Evolutionary conservation across 768 basidiomycete genomes (phyloP).

Genomic region (Tulasnella sp.): DNA sequence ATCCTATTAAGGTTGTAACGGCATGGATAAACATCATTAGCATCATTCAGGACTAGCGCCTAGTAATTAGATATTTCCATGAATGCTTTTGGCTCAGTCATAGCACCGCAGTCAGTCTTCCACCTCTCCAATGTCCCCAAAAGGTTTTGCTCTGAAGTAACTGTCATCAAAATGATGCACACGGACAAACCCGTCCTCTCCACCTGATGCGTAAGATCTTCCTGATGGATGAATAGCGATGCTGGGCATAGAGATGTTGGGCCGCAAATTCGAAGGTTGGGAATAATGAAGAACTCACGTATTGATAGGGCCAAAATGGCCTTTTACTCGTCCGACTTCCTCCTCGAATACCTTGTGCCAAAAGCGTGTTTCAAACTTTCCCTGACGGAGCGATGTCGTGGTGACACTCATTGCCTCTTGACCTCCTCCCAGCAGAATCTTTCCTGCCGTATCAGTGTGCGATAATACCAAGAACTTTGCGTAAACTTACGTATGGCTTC

Average conservation of each 20-base stretch:
- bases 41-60: too few species aligned
- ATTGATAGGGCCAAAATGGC: slow-evolving; percentile 93
- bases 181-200: slow-evolving; percentile 90
- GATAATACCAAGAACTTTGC: not conserved
- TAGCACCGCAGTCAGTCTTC: too few species aligned
- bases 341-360: slow-evolving; percentile 97
- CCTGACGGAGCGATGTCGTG: slow-evolving; percentile 83
- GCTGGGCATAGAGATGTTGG: slow-evolving; percentile 30
- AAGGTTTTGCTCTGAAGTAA: slow-evolving; percentile 84
- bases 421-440: slow-evolving; percentile 89
- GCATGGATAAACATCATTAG: too few species aligned
- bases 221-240: slow-evolving; percentile 88
- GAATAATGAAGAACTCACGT: too few species aligned
- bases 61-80: too few species aligned
- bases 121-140: slow-evolving; percentile 67
- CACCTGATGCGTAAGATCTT: slow-evolving; percentile 80
- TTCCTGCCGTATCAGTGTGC: too few species aligned
- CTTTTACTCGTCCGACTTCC: slow-evolving; percentile 93
- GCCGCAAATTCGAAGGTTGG: not conserved
- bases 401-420: slow-evolving; percentile 98
- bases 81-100: too few species aligned
- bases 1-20: too few species aligned
- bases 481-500: slow-evolving; percentile 59
- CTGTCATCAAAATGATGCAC: slow-evolving; percentile 90
- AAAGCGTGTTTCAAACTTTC: slow-evolving; percentile 96